Base-by-base conservation (phyloP, 371 early-diverging fungal genomes). In the Mortierella sp. region DNA sequence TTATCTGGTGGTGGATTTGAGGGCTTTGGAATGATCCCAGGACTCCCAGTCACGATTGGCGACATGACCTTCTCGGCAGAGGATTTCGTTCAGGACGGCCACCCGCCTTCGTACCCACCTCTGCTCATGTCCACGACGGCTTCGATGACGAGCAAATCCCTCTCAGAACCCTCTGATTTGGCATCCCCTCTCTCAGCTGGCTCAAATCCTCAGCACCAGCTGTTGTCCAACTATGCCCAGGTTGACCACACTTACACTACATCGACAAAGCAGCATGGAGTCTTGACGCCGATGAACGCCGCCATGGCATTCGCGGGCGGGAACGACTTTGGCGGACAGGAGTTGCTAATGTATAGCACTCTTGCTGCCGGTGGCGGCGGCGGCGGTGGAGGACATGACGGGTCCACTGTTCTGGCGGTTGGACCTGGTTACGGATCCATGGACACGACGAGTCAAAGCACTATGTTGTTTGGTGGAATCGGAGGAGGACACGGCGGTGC, bases 1-100 rank as follows among this genome's bases (percentile, higher is more conserved):
- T 71, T 84, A 29, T 72, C 80, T 2, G 81, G 41, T 41, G 41
- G 83, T 21, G 79, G 51, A 29, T 72, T 63, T 16, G 79, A 78
- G 29, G 71, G 75, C 5, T n/a, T 78, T 63, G 55, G 68, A 7
- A 51, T 71, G 38, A 27, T 75, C 38, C 35, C 75, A 2, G 70
- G 55, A 3, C 35, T 74, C 27, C 41, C 79, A 12, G 38, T 4
- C 4, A 24, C 68, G 18, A 43, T 78, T 16, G 12, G 16, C 18
- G 35, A 55, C 21, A 27, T 72, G 38, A 71, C n/a, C 3, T 75
- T 75, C 43, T 16, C 49, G 3, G 18, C 78, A 0, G 79, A 60
- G 18, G 79, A 65, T 27, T 70, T 72, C n/a, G 48, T 16, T 27
- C 77, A 71, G 41, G 82, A 77, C 2, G 48, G 44, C 48, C 77